These are phyloP conservation scores for Fermentozyma sake DNA, from an alignment of 1,139 yeast genomes.

Conservation along the genomic window DNA sequence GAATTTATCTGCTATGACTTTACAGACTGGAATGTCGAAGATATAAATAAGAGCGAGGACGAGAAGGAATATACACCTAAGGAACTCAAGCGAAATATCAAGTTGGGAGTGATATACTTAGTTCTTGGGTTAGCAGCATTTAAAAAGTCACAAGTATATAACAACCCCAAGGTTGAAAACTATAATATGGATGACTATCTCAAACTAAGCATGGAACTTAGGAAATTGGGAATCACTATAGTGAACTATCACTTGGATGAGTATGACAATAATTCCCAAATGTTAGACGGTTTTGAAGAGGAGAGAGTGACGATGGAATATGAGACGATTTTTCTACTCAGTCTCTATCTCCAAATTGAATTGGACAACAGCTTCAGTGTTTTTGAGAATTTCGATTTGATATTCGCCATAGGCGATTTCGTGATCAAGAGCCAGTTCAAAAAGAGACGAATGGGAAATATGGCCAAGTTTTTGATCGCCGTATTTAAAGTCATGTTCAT, in stretches of 20 bases:
- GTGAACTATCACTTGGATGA: slow-evolving; percentile 42
- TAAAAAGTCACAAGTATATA: slow-evolving; percentile 7
- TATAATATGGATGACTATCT: slow-evolving; percentile 22
- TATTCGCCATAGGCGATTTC: slow-evolving; percentile 42
- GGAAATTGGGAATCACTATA: slow-evolving; percentile 34
- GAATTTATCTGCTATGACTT: slow-evolving; percentile 26
- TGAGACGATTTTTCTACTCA: slow-evolving; percentile 19
- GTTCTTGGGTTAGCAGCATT: slow-evolving; percentile 28
- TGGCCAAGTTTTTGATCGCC: slow-evolving; percentile 21
- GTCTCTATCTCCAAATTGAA: slow-evolving; percentile 34
- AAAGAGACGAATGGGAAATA: slow-evolving; percentile 9
- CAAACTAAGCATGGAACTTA: slow-evolving; percentile 28
- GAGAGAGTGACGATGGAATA: slow-evolving; percentile 10
- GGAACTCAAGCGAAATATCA: slow-evolving; percentile 17
- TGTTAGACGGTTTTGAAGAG: slow-evolving; percentile 10
- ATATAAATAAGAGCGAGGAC: slow-evolving; percentile 7
- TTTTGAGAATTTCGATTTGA: slow-evolving; percentile 39
- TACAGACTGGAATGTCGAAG: slow-evolving; percentile 13
- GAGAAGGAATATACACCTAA: slow-evolving; percentile 4
- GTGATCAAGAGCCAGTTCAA: slow-evolving; percentile 22
- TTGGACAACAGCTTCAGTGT: slow-evolving; percentile 36
- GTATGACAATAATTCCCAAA: slow-evolving; percentile 28
- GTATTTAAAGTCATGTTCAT: slow-evolving; percentile 27
- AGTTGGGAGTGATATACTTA: slow-evolving; percentile 22
- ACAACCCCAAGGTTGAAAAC: slow-evolving; percentile 11